Evolutionary conservation across 306 rosid genomes (phyloP), one percentile per base, ranked within the genome.

Genomic region (Acacia melanoxylon): DNA sequence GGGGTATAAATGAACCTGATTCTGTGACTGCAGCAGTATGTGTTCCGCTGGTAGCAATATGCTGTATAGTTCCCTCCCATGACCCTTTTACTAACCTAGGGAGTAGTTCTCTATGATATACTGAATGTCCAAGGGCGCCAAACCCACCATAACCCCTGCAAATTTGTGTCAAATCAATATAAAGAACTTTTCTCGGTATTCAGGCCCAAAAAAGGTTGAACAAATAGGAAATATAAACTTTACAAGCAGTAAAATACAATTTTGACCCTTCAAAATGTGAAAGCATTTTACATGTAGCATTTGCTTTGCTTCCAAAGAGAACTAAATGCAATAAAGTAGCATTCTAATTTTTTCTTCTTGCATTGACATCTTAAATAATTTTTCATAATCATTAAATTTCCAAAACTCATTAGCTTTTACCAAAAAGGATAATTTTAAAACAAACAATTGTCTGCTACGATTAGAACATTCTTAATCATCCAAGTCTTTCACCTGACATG

Each of bases 61-160:
- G 97, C 11, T 31, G 40, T 78, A 95, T 89, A 72, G 83, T 78
- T 66, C 89, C 94, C 51, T 83, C 85, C 99, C 98, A 95, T 14
- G 94, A 82, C 80, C 94, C 99, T 89, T 88, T 88, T 62, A 93
- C 99, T 86, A 93, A 79, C 82, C 92, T 91, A 79, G 99, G 99
- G 25, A 90, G 35, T 75, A 93, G 79, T 77, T 95, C 98, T 84
- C 94, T 91, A 46, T 81, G 85, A 88, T 91, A 95, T 68, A 91
- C 90, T 19, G 93, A 89, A 86, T 95, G 99, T 76, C 99, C 99
- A 80, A 95, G 99, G 11, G 99, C 92, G 78, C 98, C 99, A 86
- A 95, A 95, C 63, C 98, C 99, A 58, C 99, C 99, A 79, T 93
- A 95, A 80, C 99, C 99, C 97, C 99, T 95, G 96, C 86, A 86